A percentile compares a stretch with the other conserved stretches of the same genome.
phyloP scores from a whole-genome alignment of 2,329 filamentous ascomycete genomes.

The Penicillium sp. region DNA sequence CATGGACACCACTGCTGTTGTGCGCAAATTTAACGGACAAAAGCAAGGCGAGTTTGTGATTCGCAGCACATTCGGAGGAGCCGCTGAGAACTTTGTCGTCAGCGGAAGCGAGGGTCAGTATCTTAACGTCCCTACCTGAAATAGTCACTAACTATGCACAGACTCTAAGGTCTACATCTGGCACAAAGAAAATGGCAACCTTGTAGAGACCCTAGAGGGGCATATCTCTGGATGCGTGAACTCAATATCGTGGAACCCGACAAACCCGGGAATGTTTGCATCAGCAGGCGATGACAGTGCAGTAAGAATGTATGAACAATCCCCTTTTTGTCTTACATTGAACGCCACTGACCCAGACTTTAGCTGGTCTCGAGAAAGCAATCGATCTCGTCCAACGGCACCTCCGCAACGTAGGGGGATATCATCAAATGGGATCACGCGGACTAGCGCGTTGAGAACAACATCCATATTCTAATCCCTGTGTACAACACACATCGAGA shows the following conservation, averaged over 20 bases:
- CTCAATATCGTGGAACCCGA: constrained; percentile 84
- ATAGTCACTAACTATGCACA: constrained; percentile 34
- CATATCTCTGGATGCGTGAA: constrained; percentile 78
- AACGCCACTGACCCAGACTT: constrained; percentile 6
- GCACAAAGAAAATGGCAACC: constrained; percentile 77
- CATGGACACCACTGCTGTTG: constrained; percentile 67
- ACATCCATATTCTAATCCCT: constrained; percentile 35
- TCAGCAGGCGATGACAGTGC: constrained; percentile 84
- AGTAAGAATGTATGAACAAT: constrained; percentile 73
- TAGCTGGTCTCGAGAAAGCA: constrained; percentile 39
- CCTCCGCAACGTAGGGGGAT: constrained; percentile 31
- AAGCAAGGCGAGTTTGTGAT: constrained; percentile 76
- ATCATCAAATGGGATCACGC: constrained; percentile 37
- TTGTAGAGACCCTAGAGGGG: constrained; percentile 73
- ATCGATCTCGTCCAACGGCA: constrained; percentile 27
- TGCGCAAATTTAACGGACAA: constrained; percentile 74
- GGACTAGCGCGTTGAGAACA: constrained; percentile 44
- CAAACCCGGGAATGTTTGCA: constrained; percentile 78
- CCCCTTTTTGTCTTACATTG: neutral
- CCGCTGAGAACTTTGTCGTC: constrained; percentile 85
- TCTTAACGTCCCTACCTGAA: neutral
- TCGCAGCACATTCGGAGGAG: constrained; percentile 79
- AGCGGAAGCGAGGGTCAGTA: constrained; percentile 82
- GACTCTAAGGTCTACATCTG: constrained; percentile 78
- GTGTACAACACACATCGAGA: neutral